Percentiles rank a stretch among this genome's conserved stretches.
Evolutionary conservation across 306 rosid genomes (phyloP).

Genomic region (Geum urbanum): DNA sequence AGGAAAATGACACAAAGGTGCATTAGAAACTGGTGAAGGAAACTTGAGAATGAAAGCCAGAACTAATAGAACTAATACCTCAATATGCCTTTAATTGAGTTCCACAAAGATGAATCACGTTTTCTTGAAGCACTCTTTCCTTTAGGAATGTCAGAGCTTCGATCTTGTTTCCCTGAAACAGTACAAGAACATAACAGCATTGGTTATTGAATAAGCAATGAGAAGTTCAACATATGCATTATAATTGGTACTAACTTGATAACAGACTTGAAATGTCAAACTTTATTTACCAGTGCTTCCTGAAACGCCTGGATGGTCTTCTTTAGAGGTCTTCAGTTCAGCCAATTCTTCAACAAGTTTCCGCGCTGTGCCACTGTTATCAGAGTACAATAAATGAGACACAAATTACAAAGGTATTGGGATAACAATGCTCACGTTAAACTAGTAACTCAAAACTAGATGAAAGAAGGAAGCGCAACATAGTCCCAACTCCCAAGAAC

Average conservation of each 20-base stretch:
- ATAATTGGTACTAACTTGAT: neutral
- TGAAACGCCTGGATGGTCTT: constrained; percentile 31
- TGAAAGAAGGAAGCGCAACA: neutral
- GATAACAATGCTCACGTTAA: constrained; percentile 8
- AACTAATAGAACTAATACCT: constrained; percentile 42
- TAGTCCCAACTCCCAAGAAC: constrained; percentile 7
- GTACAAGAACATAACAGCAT: neutral
- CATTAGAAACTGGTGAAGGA: neutral
- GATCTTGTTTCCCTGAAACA: constrained; percentile 40
- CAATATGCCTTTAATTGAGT: constrained; percentile 51
- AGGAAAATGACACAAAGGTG: neutral
- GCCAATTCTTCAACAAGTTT: constrained; percentile 62
- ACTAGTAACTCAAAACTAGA: constrained; percentile 1
- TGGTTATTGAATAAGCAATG: neutral
- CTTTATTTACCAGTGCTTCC: constrained; percentile 32
- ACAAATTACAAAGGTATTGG: neutral
- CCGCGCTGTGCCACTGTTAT: constrained; percentile 56
- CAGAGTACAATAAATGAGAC: constrained; percentile 19
- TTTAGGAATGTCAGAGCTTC: constrained; percentile 28
- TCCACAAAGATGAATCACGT: constrained; percentile 44
- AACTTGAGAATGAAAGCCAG: neutral
- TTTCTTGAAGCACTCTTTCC: constrained; percentile 29
- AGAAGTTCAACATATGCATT: neutral
- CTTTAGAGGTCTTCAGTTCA: constrained; percentile 45
- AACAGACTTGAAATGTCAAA: constrained; percentile 9